Evolutionary conservation across 2,329 filamentous ascomycete species (phyloP).

Genomic region (Sordariomycetes sp.): DNA sequence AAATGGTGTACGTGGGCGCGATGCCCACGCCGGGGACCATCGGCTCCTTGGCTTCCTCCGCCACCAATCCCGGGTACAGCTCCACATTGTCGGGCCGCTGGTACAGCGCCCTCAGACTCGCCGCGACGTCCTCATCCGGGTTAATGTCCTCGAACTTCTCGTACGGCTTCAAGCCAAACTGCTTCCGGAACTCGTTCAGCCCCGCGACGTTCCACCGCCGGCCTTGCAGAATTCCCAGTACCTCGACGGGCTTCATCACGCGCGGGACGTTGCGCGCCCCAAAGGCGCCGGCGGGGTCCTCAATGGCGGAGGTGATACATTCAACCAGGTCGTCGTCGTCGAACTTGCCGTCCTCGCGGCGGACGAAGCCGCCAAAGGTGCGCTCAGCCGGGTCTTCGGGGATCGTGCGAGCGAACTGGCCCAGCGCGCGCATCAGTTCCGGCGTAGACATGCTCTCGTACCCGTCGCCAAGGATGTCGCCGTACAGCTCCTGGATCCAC

Average conservation of each 20-base stretch:
- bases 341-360: conserved; percentile 55
- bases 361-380: conserved; percentile 51
- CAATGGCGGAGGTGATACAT: conserved; percentile 54
- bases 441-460: conserved; percentile 30
- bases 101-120: conserved; percentile 54
- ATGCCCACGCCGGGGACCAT: conserved; percentile 66
- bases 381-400: conserved; percentile 56
- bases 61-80: conserved; percentile 65
- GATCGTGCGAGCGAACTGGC: conserved; percentile 46
- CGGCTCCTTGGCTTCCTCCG: conserved; percentile 61
- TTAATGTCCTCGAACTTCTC: conserved; percentile 76
- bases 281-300: conserved; percentile 65
- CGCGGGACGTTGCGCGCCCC: conserved; percentile 62
- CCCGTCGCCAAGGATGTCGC: conserved; percentile 7
- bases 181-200: conserved; percentile 74
- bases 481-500: conserved; percentile 63
- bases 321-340: conserved; percentile 64
- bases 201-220: conserved; percentile 66
- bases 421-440: conserved; percentile 50
- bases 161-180: conserved; percentile 66
- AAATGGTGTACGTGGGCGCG: conserved; percentile 63
- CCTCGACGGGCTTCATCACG: conserved; percentile 62
- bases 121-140: conserved; percentile 56
- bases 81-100: conserved; percentile 71
- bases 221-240: conserved; percentile 67